Percentiles rank a stretch among this genome's conserved stretches.
Evolutionary conservation across 2,329 filamentous ascomycete species (phyloP).

Genomic region (Penicillium sp.): DNA sequence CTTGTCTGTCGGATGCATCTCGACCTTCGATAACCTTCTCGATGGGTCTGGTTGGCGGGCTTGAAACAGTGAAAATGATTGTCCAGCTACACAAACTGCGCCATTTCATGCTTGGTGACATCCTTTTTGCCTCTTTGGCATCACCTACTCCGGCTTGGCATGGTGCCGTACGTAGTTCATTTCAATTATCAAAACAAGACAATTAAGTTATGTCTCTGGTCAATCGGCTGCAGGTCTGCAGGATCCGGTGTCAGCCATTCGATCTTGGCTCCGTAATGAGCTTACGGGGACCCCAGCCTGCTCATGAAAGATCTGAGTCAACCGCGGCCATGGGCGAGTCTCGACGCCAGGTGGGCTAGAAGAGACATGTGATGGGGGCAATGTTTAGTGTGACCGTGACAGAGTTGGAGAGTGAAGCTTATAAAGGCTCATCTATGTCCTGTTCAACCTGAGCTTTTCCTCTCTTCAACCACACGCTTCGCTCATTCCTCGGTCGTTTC

Average conservation of each 20-base stretch:
- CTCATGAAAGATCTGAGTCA: conserved; percentile 13
- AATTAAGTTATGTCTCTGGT: neutral
- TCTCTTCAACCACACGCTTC: conserved; percentile 9
- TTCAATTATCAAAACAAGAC: neutral
- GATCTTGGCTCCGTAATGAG: conserved; percentile 13
- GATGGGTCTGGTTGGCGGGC: neutral
- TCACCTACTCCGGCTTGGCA: neutral
- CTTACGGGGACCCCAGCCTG: conserved; percentile 5
- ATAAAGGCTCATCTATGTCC: conserved; percentile 19
- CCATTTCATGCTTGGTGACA: neutral
- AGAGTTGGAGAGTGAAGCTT: conserved; percentile 12
- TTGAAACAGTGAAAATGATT: conserved; percentile 1
- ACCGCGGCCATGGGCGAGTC: conserved; percentile 14
- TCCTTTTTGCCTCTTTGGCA: neutral
- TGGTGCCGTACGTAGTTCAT: neutral
- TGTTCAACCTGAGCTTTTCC: conserved; percentile 2
- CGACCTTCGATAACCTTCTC: neutral
- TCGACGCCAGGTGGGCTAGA: conserved; percentile 8
- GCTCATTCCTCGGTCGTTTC: conserved; percentile 23
- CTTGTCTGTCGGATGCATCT: neutral
- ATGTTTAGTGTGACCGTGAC: conserved; percentile 11
- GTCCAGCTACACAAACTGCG: neutral
- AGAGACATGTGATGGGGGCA: conserved; percentile 13
- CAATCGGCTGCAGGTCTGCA: conserved; percentile 7
- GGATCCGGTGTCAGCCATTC: conserved; percentile 8